These are phyloP conservation scores for Neophaeococcomyces aloes DNA, from an alignment of 2,329 filamentous ascomycete genomes.

Conservation along the genomic window DNA sequence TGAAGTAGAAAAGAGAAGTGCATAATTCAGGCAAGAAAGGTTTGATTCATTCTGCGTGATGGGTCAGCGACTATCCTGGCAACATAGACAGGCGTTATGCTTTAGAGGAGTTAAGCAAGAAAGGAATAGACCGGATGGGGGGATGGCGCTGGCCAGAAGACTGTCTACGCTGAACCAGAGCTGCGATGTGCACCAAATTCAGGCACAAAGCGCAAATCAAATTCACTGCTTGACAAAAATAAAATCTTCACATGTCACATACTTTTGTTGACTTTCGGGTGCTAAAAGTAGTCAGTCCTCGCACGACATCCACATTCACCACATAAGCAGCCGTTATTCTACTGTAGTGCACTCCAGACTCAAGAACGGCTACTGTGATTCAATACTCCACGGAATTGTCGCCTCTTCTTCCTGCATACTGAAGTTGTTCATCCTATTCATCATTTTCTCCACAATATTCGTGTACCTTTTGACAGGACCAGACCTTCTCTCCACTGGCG, in stretches of 20 bases:
- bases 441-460: conserved; percentile 2
- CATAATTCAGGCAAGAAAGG: conserved; percentile 2
- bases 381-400: background rate
- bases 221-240: background rate
- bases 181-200: background rate
- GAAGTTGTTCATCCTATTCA: background rate
- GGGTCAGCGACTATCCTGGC: no score
- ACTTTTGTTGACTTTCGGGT: no score
- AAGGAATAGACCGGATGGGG: no score
- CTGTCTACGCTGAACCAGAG: no score
- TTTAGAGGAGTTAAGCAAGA: no score
- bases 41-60: no score
- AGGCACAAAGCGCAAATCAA: background rate
- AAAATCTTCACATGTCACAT: conserved; percentile 3
- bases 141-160: conserved; percentile 5
- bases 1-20: conserved; percentile 22
- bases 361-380: background rate
- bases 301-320: background rate
- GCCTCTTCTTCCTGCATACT: background rate
- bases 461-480: background rate
- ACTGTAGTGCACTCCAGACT: conserved; percentile 2
- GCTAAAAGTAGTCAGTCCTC: no score
- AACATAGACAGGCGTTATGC: no score
- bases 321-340: background rate
- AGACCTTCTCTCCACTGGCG: background rate